Evolutionary conservation across 768 basidiomycete species (phyloP).

Genomic region (Mycena polygramma): DNA sequence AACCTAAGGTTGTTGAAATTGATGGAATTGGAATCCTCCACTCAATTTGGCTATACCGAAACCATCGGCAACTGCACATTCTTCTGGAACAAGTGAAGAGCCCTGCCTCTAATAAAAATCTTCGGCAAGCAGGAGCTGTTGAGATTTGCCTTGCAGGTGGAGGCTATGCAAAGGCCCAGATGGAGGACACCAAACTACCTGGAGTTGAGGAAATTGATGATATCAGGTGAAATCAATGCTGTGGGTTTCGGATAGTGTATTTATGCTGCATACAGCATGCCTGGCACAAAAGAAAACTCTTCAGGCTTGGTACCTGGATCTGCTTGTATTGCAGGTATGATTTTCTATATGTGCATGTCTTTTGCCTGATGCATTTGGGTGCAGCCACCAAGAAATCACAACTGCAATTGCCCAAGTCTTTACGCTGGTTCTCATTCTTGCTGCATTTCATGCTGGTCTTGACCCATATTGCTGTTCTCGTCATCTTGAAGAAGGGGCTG

Average conservation of each 20-base stretch:
- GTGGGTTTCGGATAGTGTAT: too few relatives aligned
- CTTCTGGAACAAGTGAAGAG: not conserved
- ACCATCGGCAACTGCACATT: not conserved
- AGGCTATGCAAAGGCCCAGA: not conserved
- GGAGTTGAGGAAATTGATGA: not conserved
- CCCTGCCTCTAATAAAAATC: not conserved
- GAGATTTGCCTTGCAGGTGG: not conserved
- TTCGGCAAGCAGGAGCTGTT: not conserved
- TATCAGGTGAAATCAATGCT: not conserved
- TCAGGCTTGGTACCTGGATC: too few relatives aligned
- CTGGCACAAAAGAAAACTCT: slow-evolving; percentile 2
- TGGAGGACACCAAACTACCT: not conserved
- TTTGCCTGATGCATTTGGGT: not conserved
- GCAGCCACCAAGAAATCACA: not conserved
- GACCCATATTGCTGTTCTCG: not conserved
- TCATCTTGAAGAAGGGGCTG: not conserved
- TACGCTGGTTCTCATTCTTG: not conserved
- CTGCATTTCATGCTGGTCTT: not conserved
- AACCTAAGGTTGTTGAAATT: not conserved
- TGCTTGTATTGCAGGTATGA: not conserved
- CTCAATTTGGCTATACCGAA: slow-evolving; percentile 4
- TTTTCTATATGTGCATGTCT: not conserved
- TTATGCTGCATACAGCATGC: not conserved
- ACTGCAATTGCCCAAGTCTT: not conserved
- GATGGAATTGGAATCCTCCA: slow-evolving; percentile 2